A percentile compares a stretch with the other conserved stretches of the same genome.
phyloP scores from a whole-genome alignment of 2,329 filamentous ascomycete genomes.

The Cladosporium austrohemisphaericum region DNA sequence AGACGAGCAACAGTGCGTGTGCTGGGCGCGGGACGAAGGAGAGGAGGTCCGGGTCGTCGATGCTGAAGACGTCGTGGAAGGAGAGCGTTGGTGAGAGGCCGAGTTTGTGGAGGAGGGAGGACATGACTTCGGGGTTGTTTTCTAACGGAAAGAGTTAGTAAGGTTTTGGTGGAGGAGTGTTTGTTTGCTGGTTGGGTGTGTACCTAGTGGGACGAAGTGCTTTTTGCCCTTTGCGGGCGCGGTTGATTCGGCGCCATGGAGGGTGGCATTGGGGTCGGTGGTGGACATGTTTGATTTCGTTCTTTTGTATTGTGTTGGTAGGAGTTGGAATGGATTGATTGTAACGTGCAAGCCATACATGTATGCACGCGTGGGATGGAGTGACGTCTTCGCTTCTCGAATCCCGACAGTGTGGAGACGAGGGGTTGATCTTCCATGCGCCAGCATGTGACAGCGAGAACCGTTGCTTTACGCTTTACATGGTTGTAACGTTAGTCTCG shows the following conservation, averaged over 20 bases:
- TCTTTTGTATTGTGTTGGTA: background rate
- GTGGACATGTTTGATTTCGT: background rate
- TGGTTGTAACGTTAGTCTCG: too few species aligned
- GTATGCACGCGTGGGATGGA: background rate
- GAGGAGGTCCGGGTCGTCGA: conserved; percentile 80
- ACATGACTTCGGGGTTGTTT: conserved; percentile 87
- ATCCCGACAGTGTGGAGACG: too few species aligned
- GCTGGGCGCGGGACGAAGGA: conserved; percentile 84
- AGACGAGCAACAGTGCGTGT: conserved; percentile 84
- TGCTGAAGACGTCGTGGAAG: conserved; percentile 88
- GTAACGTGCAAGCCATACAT: background rate
- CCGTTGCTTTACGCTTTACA: too few species aligned
- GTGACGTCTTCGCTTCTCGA: background rate
- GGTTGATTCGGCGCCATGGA: background rate
- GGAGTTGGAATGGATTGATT: background rate
- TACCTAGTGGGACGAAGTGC: conserved; percentile 28
- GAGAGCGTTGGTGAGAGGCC: conserved; percentile 73
- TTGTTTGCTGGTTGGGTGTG: background rate
- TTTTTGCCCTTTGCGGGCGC: conserved; percentile 17
- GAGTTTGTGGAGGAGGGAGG: conserved; percentile 72
- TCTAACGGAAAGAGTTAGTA: conserved; percentile 40
- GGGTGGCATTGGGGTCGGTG: background rate
- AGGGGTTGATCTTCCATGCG: too few species aligned
- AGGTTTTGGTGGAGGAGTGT: background rate
- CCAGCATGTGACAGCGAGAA: too few species aligned